Evolutionary conservation across 495 filamentous ascomycete species (phyloP).

Genomic region (Annulohypoxylon nitens): DNA sequence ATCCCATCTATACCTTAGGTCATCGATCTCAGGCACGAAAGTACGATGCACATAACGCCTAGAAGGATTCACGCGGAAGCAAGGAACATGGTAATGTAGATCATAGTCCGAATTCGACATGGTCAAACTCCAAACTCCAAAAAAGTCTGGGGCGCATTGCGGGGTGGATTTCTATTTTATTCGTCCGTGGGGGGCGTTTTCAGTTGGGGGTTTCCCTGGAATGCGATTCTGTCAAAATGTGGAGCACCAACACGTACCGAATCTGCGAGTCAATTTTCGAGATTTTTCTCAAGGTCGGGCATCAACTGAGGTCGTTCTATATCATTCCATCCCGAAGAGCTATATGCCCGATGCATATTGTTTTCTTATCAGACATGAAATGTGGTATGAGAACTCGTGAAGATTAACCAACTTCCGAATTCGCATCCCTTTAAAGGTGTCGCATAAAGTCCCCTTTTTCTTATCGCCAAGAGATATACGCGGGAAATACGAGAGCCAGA

Average conservation of each 20-base stretch:
- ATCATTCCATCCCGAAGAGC: conserved; percentile 13
- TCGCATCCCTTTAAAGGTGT: conserved; percentile 28
- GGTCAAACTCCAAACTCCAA: conserved; percentile 26
- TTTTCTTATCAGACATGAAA: conserved; percentile 17
- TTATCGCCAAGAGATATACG: conserved; percentile 35
- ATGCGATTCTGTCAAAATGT: not conserved
- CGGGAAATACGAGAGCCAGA: conserved; percentile 26
- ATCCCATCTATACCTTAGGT: conserved; percentile 4
- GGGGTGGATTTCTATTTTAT: conserved; percentile 36
- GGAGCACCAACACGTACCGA: conserved; percentile 20
- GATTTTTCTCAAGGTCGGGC: conserved; percentile 32
- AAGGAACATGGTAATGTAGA: conserved; percentile 25
- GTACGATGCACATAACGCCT: conserved; percentile 27
- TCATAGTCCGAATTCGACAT: conserved; percentile 35
- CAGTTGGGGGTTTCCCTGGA: conserved; percentile 9
- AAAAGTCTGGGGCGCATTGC: conserved; percentile 45
- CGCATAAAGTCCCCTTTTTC: conserved; percentile 21
- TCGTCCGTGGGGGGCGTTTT: conserved; percentile 27
- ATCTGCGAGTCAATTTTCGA: not conserved
- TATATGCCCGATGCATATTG: conserved; percentile 17
- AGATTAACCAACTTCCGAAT: conserved; percentile 22
- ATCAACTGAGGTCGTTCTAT: conserved; percentile 19
- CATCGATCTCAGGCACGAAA: conserved; percentile 30
- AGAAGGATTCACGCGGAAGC: conserved; percentile 28
- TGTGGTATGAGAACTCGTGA: conserved; percentile 5